Evolutionary conservation across 306 rosid species (phyloP).

Genomic region (Gleditsia sinensis): DNA sequence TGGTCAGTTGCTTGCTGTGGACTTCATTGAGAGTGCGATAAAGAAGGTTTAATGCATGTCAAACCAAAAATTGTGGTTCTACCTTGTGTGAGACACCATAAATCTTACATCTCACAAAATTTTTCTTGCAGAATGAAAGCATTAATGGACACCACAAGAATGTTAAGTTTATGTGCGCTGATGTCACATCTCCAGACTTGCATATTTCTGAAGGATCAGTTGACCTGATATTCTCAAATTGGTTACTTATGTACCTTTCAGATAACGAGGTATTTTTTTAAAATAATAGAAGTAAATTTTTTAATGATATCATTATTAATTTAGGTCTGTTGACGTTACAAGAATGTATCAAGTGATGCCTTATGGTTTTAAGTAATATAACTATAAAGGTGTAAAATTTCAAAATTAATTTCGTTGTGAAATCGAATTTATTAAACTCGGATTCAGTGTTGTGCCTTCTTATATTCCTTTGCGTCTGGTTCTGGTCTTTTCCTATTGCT

Average conservation of each 20-base stretch:
- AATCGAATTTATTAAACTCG: not conserved
- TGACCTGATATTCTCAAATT: constrained; percentile 89
- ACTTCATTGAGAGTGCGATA: constrained; percentile 86
- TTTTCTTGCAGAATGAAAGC: constrained; percentile 69
- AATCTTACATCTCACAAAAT: constrained; percentile 10
- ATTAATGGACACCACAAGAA: constrained; percentile 81
- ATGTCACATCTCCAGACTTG: constrained; percentile 79
- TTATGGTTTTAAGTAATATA: not conserved
- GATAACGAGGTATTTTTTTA: constrained; percentile 69
- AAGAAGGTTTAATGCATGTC: constrained; percentile 63
- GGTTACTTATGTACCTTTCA: constrained; percentile 97
- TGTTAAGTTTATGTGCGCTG: constrained; percentile 85
- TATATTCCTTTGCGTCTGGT: not conserved
- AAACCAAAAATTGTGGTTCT: not conserved
- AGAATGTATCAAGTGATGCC: not conserved
- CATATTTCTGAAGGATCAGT: constrained; percentile 63
- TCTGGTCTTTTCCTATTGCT: constrained; percentile 1
- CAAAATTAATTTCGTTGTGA: not conserved
- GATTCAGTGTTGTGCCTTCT: not conserved
- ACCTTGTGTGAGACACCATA: not conserved
- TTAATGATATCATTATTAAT: constrained; percentile 20
- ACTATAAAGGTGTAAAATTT: not conserved
- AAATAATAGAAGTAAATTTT: not conserved
- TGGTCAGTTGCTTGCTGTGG: constrained; percentile 81
- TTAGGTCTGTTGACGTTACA: not conserved